Base-by-base conservation (phyloP, 371 early-diverging fungal species). In the Mortierella sp. region DNA sequence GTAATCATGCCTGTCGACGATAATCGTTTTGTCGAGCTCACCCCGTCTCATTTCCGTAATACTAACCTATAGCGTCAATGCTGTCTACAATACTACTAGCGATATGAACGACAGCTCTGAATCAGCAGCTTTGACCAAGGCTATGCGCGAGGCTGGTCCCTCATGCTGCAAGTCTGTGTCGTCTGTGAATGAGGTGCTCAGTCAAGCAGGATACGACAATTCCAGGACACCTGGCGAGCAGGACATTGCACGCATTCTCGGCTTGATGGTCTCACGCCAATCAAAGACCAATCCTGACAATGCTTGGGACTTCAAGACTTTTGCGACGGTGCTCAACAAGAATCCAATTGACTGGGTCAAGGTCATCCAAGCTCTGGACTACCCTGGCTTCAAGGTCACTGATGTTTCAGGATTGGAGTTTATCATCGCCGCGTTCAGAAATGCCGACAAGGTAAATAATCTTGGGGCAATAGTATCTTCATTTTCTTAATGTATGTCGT, bases 301-400 rank as follows among this genome's bases (percentile, higher is more conserved):
- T 21, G 89, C 90, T 3, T 96, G 96, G 96, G 91, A 95, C 83
- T 91, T 94, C 14, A 94, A 93, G 45, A 90, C 91, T 44, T 94
- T 96, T 88, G 92, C 92, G 0, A 77, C 88, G 3, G 91, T 90
- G 44, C 45, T 82, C 84, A 93, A 92, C 84, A 91, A 70, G 92
- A n/a, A 76, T 48, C 31, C 92, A 10, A 71, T 95, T 11, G 92
- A 96, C 84, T 96, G 95, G 95, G 80, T 84, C 50, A 84, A 88
- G 72, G 93, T 96, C 8, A 88, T 95, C 60, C 88, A 94, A 50
- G 73, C 87, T 42, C 88, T 96, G 72, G 97, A 97, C 83, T 92
- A 93, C 78, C 91, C 93, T 31, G 95, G 94, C 60, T 94, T 95
- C 77, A 88, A 90, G 47, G 75, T 97, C 24, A 80, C 84, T 55